Evolutionary conservation across 805 yeast species (phyloP).

Genomic region (Candida maris): DNA sequence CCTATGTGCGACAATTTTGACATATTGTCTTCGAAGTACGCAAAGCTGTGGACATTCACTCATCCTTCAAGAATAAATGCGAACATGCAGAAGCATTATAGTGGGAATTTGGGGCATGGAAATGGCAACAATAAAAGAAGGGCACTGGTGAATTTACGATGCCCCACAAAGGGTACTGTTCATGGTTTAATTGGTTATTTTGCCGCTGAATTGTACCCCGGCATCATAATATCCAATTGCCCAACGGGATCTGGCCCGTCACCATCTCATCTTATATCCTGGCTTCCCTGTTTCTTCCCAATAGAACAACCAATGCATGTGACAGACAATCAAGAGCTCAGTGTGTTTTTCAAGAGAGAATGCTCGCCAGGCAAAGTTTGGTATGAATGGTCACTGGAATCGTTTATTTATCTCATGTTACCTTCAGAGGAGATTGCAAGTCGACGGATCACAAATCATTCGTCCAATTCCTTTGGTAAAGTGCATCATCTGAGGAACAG

Average conservation of each 20-base stretch:
- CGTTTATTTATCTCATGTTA: conserved; percentile 39
- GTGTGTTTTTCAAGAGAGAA: conserved; percentile 48
- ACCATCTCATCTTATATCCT: conserved; percentile 46
- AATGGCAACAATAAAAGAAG: conserved; percentile 24
- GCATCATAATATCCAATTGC: conserved; percentile 48
- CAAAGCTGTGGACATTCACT: conserved; percentile 57
- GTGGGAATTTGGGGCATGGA: neutral
- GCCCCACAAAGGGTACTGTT: conserved; percentile 48
- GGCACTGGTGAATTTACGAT: conserved; percentile 33
- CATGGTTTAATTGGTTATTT: conserved; percentile 80
- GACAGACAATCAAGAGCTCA: conserved; percentile 53
- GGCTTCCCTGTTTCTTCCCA: conserved; percentile 71
- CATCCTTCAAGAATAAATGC: conserved; percentile 34
- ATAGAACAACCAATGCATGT: conserved; percentile 49
- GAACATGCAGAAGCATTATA: conserved; percentile 2
- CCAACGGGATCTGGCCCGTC: conserved; percentile 38
- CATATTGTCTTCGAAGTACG: conserved; percentile 42
- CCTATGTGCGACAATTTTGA: conserved; percentile 35
- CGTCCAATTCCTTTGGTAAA: too few relatives aligned
- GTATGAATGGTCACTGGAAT: conserved; percentile 66
- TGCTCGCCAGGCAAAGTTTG: conserved; percentile 43
- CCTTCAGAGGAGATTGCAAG: conserved; percentile 20
- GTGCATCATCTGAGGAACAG: too few relatives aligned
- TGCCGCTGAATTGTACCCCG: conserved; percentile 62
- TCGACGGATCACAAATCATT: conserved; percentile 9